Evolutionary conservation across 1,139 yeast species (phyloP), one percentile per base, ranked within the genome.

Genomic region (Suzukiozyma palmioleophila): DNA sequence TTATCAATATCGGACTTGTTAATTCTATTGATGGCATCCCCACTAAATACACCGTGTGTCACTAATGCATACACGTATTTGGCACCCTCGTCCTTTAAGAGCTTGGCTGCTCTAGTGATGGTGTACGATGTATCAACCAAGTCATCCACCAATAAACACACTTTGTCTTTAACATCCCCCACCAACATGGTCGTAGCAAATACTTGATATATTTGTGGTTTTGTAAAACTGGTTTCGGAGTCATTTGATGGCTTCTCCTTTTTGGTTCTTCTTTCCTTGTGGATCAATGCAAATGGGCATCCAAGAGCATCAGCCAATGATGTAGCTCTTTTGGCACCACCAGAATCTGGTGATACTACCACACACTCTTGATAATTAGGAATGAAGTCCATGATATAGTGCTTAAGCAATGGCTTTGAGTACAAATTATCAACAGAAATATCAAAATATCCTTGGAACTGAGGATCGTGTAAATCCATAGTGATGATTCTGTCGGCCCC

Each of bases 401-500:
- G 84, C 60, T 85, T 88, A 43, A 88, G 69, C 40, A 88, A 66
- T 3, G 96, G 96, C 57, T 84, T 84, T 40, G 92, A 85, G 60
- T 87, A 86, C 47, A 90, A 64, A 57, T 90, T 90, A 58, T 90
- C 97, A 28, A 90, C 96, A 2, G 96, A 96, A 32, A 89, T 83
- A 53, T 86, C 88, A 59, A 90, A 89, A 55, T 84, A 89, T 3
- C 97, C 97, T 60, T 89, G 96, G 60, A 86, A 89, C 63, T 89
- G 97, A 3, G 92, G 88, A 58, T 90, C 98, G 57, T 92, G 98
- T 43, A 94, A 73, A 58, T 94, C 99, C 97, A 92, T 90, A 9
- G 99, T 92, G 47, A 94, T 89, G 46, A 92, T 81, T 53, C 95
- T 90, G 62, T 94, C 95, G 1, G 97, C 96, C 26, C 99, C 98